Evolutionary conservation across 2,329 filamentous ascomycete species (phyloP), one percentile per base, ranked within the genome.

Genomic region (Paraconiothyrium sp.): DNA sequence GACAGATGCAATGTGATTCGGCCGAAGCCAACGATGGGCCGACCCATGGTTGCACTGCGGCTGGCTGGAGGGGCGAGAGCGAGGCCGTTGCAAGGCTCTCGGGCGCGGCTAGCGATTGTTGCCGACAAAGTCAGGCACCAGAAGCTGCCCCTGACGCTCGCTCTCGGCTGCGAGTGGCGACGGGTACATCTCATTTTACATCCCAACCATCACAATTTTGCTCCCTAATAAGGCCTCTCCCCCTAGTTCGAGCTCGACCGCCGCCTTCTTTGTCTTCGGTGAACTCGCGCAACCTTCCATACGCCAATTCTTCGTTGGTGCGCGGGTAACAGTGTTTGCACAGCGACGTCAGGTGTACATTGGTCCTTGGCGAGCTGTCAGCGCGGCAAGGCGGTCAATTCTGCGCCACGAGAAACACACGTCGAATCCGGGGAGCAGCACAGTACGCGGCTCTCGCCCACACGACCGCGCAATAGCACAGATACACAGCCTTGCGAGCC

Each of bases 171-270:
- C 48, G 39, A 58, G 52, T 55, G 52, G 61, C 61, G 61, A 52
- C 50, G 34, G 46, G 57, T 20, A 60, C 58, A 59, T 54, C 67
- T 73, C 68, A 72, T 75, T 74, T 72, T 61, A 64, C 48, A 54
- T 49, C 56, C 67, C 67, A 67, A 64, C 65, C 69, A 68, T 65
- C 60, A 58, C 49, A 64, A 60, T 54, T 66, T 64, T 57, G 58
- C 24, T 37, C 54, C 56, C 56, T 63, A 63, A 66, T 61, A 59
- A 63, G 48, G 55, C 27, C 43, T 57, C 6, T n/a, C 27, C 58
- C 57, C 64, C 66, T 54, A 39, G 57, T 39, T n/a, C 24, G 16
- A 32, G 22, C 43, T 39, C 30, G 9, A 24, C 34, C 41, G 54
- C 46, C 27, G 35, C 37, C 39, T 34, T n/a, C 22, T 35, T 27